Base-by-base conservation (phyloP, 2,329 filamentous ascomycete genomes). In the Diaporthe caulivora region DNA sequence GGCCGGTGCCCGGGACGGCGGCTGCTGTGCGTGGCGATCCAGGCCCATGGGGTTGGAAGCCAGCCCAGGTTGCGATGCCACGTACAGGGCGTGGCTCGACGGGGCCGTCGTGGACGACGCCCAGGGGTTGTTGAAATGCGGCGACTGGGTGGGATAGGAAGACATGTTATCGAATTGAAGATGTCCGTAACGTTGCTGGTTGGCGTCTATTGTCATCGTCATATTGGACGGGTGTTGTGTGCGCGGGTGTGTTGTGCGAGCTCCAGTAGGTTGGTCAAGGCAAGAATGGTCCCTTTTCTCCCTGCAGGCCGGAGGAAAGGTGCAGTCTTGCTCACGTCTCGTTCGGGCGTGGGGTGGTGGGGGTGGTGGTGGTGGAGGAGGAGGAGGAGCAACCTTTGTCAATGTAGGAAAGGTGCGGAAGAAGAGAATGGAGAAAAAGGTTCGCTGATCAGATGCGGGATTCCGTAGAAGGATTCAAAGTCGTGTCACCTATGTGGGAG, bases 191-290 rank as follows among this genome's bases (percentile, higher is more conserved):
- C 91, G 91, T 87, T 92, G 94, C 86, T 96, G 95, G 84, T 95
- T 94, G 80, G 92, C 91, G 86, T 98, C 95, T 87, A 98, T 91
- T 84, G 95, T 94, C 95, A 98, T 97, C 86, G 95, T 97, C 95
- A 98, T 98, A 84, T 84, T 91, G 86, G 78, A 80, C 76, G 73
- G 72, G 73, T 75, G 71, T 40, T 69, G 49, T 75, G 49, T 7
- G 55, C 37, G 55, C 21, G 31, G 75, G 75, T 47, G 75, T 57
- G 57, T 55, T 73, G 75, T 76, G 69, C 75, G 69, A 74, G 76
- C 69, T 70, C 69, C 64, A 53, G 55, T 34, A 64, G 40, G 60
- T 76, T 75, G 77, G 74, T 76, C 60, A 44, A 34, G 34, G 69
- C 42, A 53, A 51, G 42, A 54, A 54, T 58, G 37, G 51, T 37